Percentiles rank a stretch among this genome's conserved stretches.
Conservation (phyloP, 2,329 filamentous ascomycete genomes). For the Fonsecaea monophora region DNA sequence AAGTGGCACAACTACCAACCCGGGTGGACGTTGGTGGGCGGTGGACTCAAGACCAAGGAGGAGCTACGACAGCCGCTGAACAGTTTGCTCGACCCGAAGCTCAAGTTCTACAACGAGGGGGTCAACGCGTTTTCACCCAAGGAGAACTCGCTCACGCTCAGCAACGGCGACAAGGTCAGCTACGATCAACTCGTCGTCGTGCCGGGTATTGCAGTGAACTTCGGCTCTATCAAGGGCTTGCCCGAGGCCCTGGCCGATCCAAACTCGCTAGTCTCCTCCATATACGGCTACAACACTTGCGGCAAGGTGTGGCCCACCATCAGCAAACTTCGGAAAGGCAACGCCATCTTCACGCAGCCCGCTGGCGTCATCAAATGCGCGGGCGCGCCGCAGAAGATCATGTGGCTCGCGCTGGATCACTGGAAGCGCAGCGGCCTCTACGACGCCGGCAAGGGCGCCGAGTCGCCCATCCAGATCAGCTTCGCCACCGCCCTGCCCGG, state of each 20-base stretch:
- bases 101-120: constrained; percentile 65
- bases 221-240: constrained; percentile 61
- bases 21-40: constrained; percentile 73
- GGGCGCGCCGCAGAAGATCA: constrained; percentile 66
- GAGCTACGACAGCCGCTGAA: constrained; percentile 61
- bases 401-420: constrained; percentile 68
- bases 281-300: constrained; percentile 64
- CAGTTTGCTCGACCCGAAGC: constrained; percentile 63
- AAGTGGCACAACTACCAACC: constrained; percentile 72
- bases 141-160: constrained; percentile 63
- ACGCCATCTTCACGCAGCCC: constrained; percentile 66
- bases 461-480: constrained; percentile 58
- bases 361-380: constrained; percentile 66
- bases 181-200: constrained; percentile 71
- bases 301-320: constrained; percentile 62
- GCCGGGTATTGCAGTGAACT: constrained; percentile 63
- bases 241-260: constrained; percentile 61
- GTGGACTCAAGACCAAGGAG: constrained; percentile 68
- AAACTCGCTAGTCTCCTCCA: constrained; percentile 60
- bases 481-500: constrained; percentile 63
- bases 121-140: constrained; percentile 62
- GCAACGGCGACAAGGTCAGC: constrained; percentile 61
- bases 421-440: constrained; percentile 64
- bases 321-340: constrained; percentile 57
- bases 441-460: constrained; percentile 47